These are phyloP conservation scores for Platanus orientalis DNA, from an alignment of 164 flowering plant species.

Conservation along the genomic window DNA sequence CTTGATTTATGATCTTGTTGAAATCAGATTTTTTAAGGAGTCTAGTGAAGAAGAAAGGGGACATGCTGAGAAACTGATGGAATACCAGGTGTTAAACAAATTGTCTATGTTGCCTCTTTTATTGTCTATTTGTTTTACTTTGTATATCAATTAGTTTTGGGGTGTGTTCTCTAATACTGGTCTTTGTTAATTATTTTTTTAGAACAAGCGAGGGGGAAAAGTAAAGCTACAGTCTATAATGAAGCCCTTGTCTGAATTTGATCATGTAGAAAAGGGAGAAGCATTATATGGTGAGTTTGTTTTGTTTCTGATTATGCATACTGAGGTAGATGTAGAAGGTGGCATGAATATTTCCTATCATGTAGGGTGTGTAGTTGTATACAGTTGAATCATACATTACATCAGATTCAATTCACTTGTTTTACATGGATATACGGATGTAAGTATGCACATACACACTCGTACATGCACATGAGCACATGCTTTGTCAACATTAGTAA, in stretches of 20 bases:
- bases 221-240: conserved; percentile 71
- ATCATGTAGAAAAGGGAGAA: conserved; percentile 83
- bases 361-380: too few relatives aligned
- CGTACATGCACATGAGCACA: too few relatives aligned
- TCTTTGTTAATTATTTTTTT: not conserved
- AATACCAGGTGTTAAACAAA: conserved; percentile 64
- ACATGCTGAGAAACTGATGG: conserved; percentile 92
- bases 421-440: too few relatives aligned
- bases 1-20: not conserved
- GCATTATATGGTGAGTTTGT: conserved; percentile 69
- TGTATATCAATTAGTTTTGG: not conserved
- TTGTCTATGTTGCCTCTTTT: not conserved
- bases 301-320: not conserved
- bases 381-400: too few relatives aligned
- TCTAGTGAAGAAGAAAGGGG: conserved; percentile 82
- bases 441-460: too few relatives aligned
- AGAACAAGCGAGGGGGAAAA: conserved; percentile 91
- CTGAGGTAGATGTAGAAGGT: not conserved
- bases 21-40: conserved; percentile 91
- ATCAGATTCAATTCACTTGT: too few relatives aligned
- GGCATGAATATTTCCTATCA: not conserved
- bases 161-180: not conserved
- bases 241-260: conserved; percentile 74
- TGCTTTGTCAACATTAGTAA: too few relatives aligned
- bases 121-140: not conserved